Conservation (phyloP, 805 yeast species). For the Wickerhamiella sergipiensis region DNA sequence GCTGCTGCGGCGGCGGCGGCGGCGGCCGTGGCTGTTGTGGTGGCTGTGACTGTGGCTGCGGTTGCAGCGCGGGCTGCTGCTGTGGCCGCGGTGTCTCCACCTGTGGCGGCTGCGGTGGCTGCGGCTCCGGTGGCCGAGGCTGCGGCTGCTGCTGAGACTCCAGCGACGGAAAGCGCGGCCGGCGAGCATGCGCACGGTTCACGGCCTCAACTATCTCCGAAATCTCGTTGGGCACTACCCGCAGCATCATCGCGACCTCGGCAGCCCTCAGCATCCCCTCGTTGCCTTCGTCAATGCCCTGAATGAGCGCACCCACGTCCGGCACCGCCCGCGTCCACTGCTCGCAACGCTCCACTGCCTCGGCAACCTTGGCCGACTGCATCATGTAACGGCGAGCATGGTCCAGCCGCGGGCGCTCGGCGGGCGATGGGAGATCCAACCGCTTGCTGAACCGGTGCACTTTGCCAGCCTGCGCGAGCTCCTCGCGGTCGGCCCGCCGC, state of each 20-base stretch:
- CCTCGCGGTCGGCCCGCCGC: background rate
- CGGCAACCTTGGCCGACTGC: background rate
- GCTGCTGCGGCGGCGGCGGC: background rate
- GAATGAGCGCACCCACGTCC: background rate
- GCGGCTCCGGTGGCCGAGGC: no score
- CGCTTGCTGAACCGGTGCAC: background rate
- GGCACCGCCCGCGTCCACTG: background rate
- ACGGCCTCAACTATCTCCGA: background rate
- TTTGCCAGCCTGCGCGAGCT: background rate
- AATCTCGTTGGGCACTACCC: background rate
- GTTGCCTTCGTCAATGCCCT: background rate
- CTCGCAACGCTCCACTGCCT: background rate
- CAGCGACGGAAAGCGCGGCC: no score
- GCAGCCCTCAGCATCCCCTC: background rate
- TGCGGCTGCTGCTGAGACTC: no score
- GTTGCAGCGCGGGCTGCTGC: background rate
- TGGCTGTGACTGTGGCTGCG: background rate
- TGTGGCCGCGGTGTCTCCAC: no score
- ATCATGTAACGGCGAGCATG: background rate
- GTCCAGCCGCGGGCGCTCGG: constrained; percentile 3
- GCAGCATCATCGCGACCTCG: background rate
- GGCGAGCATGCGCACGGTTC: background rate
- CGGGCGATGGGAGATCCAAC: background rate
- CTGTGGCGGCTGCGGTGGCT: no score
- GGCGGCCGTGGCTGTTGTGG: background rate